Evolutionary conservation across 2,329 filamentous ascomycete species (phyloP), one percentile per base, ranked within the genome.

Genomic region (Talaromyces sp.): DNA sequence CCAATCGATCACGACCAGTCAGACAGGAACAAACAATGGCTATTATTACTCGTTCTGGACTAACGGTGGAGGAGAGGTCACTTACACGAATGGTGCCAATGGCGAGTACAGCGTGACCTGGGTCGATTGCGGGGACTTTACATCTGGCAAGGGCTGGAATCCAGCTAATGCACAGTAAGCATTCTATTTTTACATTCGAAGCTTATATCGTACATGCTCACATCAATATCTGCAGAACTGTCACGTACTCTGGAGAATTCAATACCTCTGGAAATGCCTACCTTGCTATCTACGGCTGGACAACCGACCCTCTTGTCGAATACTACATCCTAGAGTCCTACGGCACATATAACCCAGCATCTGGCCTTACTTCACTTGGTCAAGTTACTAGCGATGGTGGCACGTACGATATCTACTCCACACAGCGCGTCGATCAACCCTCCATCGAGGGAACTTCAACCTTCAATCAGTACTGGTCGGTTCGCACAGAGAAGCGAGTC

Each of bases 71-170:
- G 56, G 43, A 14, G 70, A 70, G 19, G 81, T 80, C 5, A 80
- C 75, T 33, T 84, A 84, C 72, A 81, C 70, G 62, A 84, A 84
- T 71, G 76, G 76, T 2, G 69, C 70, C 5, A 76, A 69, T 4
- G 83, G 83, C 1, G 50, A 56, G 11, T 85, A 85, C 75, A 78
- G 70, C 39, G 76, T 82, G 0, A 70, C 69, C 27, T 86, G 84
- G 84, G 71, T 67, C 50, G 77, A 78, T 56, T 75, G 73, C 27
- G 84, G 83, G 35, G 85, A 86, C 77, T 83, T 86, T 54, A 84
- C 86, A 37, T 83, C 78, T 65, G 86, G 85, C 37, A 87, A 86
- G 75, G 85, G 86, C 45, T 87, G 85, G 84, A 81, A 81, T 64
- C 81, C 84, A 19, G 85, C 85, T n/a, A 80, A 73, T 65, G 74